phyloP scores from a whole-genome alignment of 2,329 filamentous ascomycete genomes.

The Scedosporium apiospermum region DNA sequence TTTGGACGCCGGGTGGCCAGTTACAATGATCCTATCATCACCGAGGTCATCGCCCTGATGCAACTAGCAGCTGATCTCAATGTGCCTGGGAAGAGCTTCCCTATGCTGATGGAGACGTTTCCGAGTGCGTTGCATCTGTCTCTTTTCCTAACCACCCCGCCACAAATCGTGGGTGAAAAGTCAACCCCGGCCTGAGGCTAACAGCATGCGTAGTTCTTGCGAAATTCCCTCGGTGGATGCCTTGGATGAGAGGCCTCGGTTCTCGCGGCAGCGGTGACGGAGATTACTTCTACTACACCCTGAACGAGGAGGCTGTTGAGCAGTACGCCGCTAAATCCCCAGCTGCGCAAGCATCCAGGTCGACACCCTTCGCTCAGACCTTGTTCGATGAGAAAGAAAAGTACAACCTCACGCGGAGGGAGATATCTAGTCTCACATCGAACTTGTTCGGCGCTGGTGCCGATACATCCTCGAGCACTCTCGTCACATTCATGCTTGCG shows the following conservation, averaged over 20 bases:
- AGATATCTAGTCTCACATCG: conserved; percentile 35
- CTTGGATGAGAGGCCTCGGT: conserved; percentile 39
- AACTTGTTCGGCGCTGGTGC: conserved; percentile 30
- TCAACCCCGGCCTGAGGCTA: neutral
- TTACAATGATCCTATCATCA: conserved; percentile 47
- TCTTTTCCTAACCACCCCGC: conserved; percentile 25
- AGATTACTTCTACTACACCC: conserved; percentile 40
- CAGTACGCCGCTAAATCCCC: conserved; percentile 21
- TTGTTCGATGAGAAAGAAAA: conserved; percentile 38
- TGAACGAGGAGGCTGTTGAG: conserved; percentile 37
- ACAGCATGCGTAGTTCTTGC: neutral
- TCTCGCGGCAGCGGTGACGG: conserved; percentile 26
- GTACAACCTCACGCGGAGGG: conserved; percentile 30
- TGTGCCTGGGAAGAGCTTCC: conserved; percentile 42
- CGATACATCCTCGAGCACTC: conserved; percentile 7
- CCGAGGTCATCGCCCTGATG: conserved; percentile 49
- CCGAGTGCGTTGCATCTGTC: conserved; percentile 36
- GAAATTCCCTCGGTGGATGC: conserved; percentile 11
- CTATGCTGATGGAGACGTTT: conserved; percentile 48
- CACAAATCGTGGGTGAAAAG: neutral
- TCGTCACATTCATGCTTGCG: conserved; percentile 38
- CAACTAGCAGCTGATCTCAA: conserved; percentile 48
- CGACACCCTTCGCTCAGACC: conserved; percentile 27
- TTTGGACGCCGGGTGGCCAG: conserved; percentile 43
- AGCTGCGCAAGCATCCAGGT: neutral